Base-by-base conservation (phyloP, 2,329 filamentous ascomycete genomes). In the Ophiobolus disseminans region DNA sequence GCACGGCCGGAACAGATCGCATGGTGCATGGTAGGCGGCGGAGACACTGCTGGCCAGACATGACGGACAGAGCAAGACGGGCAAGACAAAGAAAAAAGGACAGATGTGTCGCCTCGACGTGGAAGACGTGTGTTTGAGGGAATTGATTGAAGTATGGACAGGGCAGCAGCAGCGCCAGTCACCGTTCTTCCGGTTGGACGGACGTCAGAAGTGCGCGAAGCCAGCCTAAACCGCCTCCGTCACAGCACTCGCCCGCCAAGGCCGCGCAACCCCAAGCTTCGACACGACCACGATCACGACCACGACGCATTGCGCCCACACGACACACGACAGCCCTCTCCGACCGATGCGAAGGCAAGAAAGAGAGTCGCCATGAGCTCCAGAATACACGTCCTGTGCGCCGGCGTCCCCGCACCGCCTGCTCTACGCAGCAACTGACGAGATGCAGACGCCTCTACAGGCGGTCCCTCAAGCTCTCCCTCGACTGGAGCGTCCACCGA, bases 401-500 rank as follows among this genome's bases (percentile, higher is more conserved):
- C 50, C 52, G 42, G 46, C 44, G 28, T 46, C 39, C 35, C 50
- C 40, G 42, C 36, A 34, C 36, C 52, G 45, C 50, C 48, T 52
- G 39, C 53, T 45, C 41, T 44, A 17, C 40, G 43, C 56, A 60
- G 49, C 62, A 28, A 55, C 57, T 72, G 70, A 62, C 73, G 40
- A 36, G 28, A 42, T 48, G 50, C 70, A 86, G 85, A 62, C 81
- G 80, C 55, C 87, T 99, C 53, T 99, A 99, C 77, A 88, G 93
- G 70, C 90, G 91, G 63, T 91, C 91, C 20, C 77, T 99, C 71
- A 97, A 97, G 82, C 86, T 97, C 58, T 84, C 94, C 32, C 86
- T 97, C 60, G 91, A 97, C 79, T 99, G 94, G 94, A 86, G 91
- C 48, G 91, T 97, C 56, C 90, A 97, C 73, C 85, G 94, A 62